phyloP scores from a whole-genome alignment of 164 flowering plant genomes.

The Warburgia ugandensis region DNA sequence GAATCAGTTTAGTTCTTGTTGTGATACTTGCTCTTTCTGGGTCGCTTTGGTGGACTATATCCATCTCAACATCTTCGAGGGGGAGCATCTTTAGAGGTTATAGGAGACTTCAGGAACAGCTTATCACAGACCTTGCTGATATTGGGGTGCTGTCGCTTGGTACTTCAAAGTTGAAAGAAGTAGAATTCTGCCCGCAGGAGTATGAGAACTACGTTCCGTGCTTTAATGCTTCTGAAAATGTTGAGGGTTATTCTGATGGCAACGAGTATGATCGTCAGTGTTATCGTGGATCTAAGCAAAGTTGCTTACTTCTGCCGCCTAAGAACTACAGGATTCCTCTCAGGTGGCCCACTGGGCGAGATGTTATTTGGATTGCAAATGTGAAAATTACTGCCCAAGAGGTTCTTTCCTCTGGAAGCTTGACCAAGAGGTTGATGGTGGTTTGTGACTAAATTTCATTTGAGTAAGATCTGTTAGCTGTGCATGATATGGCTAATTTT shows the following conservation, averaged over 20 bases:
- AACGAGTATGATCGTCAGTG: constrained; percentile 55
- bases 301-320: constrained; percentile 75
- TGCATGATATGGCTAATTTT: constrained; percentile 4
- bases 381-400: constrained; percentile 90
- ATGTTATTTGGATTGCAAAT: constrained; percentile 87
- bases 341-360: constrained; percentile 94
- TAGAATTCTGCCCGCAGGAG: constrained; percentile 62
- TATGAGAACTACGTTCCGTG: constrained; percentile 77
- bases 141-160: constrained; percentile 79
- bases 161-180: constrained; percentile 51
- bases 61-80: constrained; percentile 58
- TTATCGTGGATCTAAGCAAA: constrained; percentile 26
- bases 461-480: not conserved
- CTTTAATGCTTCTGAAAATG: constrained; percentile 63
- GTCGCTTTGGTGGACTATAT: constrained; percentile 88
- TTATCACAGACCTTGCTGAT: constrained; percentile 67
- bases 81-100: constrained; percentile 49
- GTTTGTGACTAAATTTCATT: not conserved
- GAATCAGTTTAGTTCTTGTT: constrained; percentile 50
- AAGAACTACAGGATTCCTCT: constrained; percentile 79
- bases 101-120: constrained; percentile 73
- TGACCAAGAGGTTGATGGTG: constrained; percentile 73
- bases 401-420: constrained; percentile 93
- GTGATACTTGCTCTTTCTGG: constrained; percentile 70
- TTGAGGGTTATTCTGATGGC: constrained; percentile 42